These are phyloP conservation scores for Moniliophthora roreri DNA, from an alignment of 1,284 basidiomycete genomes.

Conservation along the genomic window DNA sequence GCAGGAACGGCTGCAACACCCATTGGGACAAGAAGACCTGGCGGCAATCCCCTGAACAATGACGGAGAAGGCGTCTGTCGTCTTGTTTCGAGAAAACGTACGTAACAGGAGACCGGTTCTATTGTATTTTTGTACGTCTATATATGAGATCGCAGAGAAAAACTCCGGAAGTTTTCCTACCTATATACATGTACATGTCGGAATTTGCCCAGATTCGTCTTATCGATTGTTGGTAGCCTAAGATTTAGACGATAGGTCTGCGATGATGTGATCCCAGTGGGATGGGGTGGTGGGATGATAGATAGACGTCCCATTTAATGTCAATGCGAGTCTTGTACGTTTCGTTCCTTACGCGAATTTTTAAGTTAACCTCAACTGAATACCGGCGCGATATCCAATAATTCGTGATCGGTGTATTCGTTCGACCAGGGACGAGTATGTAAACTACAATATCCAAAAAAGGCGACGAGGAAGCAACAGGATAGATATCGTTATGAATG, in stretches of 20 bases:
- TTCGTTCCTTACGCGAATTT: too few species aligned
- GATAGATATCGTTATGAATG: not conserved
- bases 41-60: not conserved
- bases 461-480: slow-evolving; percentile 1
- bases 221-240: slow-evolving; percentile 1
- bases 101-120: slow-evolving; percentile 1
- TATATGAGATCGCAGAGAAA: not conserved
- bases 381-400: not conserved
- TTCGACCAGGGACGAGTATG: not conserved
- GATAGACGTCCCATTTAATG: not conserved
- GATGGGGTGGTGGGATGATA: not conserved
- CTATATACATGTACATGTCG: not conserved
- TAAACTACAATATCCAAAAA: not conserved
- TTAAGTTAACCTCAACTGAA: not conserved
- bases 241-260: not conserved
- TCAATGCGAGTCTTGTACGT: not conserved
- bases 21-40: not conserved
- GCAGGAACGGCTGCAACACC: not conserved
- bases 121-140: not conserved
- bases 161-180: not conserved
- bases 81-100: slow-evolving; percentile 1
- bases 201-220: not conserved
- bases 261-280: not conserved
- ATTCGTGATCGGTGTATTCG: not conserved
- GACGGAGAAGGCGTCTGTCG: not conserved